A percentile compares a stretch with the other conserved stretches of the same genome.
These are phyloP conservation scores for Naganishia sp. DNA, from an alignment of 1,284 basidiomycete species.

Conservation along the genomic window DNA sequence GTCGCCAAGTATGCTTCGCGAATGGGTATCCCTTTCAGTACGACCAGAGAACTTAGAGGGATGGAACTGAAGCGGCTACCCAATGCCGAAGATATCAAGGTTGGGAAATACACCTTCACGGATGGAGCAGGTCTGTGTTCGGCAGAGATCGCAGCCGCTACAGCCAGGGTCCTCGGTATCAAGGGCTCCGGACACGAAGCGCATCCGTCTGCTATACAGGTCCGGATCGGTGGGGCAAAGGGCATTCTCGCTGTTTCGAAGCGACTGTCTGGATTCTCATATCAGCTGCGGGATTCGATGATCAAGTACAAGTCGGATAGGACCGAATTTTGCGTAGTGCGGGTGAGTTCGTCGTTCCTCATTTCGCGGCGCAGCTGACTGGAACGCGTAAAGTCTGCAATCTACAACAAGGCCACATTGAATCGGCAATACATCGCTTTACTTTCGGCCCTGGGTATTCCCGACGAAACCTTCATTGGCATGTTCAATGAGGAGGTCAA, in stretches of 20 bases:
- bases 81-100: constrained; percentile 18
- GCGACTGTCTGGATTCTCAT: constrained; percentile 38
- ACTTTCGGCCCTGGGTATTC: constrained; percentile 49
- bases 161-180: constrained; percentile 45
- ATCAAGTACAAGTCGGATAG: constrained; percentile 49
- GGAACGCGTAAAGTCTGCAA: constrained; percentile 42
- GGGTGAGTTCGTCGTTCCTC: constrained; percentile 38
- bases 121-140: constrained; percentile 52
- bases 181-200: constrained; percentile 24
- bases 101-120: constrained; percentile 42
- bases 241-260: constrained; percentile 52
- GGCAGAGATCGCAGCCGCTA: constrained; percentile 42
- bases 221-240: constrained; percentile 52
- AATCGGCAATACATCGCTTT: constrained; percentile 55
- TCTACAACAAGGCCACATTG: constrained; percentile 50
- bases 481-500: constrained; percentile 45
- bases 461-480: constrained; percentile 42
- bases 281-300: constrained; percentile 47
- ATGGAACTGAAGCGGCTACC: constrained; percentile 13
- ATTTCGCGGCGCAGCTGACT: no score
- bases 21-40: constrained; percentile 28
- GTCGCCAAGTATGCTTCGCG: constrained; percentile 47
- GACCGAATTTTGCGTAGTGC: constrained; percentile 44
- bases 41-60: constrained; percentile 28
- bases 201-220: constrained; percentile 51